phyloP scores from a whole-genome alignment of 768 basidiomycete genomes.

The Termitomyces sp. region DNA sequence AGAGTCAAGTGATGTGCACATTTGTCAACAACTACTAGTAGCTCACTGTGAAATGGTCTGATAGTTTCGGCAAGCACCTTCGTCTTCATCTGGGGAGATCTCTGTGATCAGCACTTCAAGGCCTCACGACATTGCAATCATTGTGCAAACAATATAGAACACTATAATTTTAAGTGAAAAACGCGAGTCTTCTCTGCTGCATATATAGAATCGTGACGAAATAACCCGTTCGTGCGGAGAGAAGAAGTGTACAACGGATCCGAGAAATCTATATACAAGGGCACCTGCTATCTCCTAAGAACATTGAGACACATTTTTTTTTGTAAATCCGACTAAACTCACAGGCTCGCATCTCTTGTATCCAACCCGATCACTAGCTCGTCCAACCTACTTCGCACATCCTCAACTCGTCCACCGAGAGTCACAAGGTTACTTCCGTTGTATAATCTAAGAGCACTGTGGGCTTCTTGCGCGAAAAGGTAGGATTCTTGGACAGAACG shows the following conservation, averaged over 20 bases:
- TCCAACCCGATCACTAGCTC: constrained; percentile 36
- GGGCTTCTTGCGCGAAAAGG: constrained; percentile 52
- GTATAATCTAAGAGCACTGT: constrained; percentile 49
- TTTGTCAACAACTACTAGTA: not conserved
- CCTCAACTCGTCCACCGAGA: constrained; percentile 51
- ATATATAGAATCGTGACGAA: not conserved
- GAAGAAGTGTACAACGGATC: not conserved
- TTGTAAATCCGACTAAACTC: not conserved
- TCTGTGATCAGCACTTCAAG: not conserved
- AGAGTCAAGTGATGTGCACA: too few species aligned
- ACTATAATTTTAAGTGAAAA: not conserved
- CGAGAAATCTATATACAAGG: not conserved
- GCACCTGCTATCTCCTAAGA: not conserved
- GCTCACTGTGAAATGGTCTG: not conserved
- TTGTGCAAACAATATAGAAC: not conserved
- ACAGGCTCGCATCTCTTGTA: constrained; percentile 2
- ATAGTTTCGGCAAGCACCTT: not conserved
- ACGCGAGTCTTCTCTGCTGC: not conserved
- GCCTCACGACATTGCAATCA: not conserved
- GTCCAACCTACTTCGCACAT: constrained; percentile 47
- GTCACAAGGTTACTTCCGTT: constrained; percentile 46
- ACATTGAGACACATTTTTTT: not conserved
- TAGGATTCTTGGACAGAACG: constrained; percentile 46
- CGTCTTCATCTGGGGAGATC: not conserved
- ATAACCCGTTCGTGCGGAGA: not conserved